These are phyloP conservation scores for Phylloporus arenicola DNA, from an alignment of 768 basidiomycete genomes.

Conservation along the genomic window DNA sequence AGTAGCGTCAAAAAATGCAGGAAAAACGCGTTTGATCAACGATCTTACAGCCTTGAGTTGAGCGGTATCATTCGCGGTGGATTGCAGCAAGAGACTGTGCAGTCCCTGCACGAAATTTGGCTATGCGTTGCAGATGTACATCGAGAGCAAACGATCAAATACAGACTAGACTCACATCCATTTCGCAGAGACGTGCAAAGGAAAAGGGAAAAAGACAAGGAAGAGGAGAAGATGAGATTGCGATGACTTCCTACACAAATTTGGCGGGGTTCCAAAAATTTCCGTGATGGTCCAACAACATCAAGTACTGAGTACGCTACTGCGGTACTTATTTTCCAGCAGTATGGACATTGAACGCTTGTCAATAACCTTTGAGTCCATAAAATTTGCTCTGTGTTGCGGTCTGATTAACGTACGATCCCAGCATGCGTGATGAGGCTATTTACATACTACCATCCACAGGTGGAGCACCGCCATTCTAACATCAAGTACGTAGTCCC, in stretches of 20 bases:
- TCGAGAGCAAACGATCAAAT: background rate
- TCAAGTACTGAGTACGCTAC: too few relatives aligned
- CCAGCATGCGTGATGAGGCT: too few relatives aligned
- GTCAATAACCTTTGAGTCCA: too few relatives aligned
- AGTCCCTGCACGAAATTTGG: conserved; percentile 72
- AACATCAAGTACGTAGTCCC: too few relatives aligned
- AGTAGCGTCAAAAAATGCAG: conserved; percentile 5
- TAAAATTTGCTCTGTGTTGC: too few relatives aligned
- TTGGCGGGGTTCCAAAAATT: conserved; percentile 53
- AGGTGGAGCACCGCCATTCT: too few relatives aligned
- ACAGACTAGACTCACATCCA: conserved; percentile 26
- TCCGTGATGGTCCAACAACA: conserved; percentile 10
- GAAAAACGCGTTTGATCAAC: conserved; percentile 24
- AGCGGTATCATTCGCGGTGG: conserved; percentile 76
- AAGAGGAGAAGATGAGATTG: conserved; percentile 28
- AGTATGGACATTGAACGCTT: too few relatives aligned
- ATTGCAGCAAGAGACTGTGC: conserved; percentile 81
- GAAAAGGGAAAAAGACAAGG: conserved; percentile 19
- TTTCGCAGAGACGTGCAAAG: conserved; percentile 11
- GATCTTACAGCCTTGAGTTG: conserved; percentile 80
- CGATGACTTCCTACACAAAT: conserved; percentile 37
- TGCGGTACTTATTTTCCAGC: too few relatives aligned
- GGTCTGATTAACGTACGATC: too few relatives aligned
- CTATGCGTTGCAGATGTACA: conserved; percentile 32
- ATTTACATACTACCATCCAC: too few relatives aligned